phyloP scores from a whole-genome alignment of 2,329 filamentous ascomycete species.

The Arthroderma uncinatum region DNA sequence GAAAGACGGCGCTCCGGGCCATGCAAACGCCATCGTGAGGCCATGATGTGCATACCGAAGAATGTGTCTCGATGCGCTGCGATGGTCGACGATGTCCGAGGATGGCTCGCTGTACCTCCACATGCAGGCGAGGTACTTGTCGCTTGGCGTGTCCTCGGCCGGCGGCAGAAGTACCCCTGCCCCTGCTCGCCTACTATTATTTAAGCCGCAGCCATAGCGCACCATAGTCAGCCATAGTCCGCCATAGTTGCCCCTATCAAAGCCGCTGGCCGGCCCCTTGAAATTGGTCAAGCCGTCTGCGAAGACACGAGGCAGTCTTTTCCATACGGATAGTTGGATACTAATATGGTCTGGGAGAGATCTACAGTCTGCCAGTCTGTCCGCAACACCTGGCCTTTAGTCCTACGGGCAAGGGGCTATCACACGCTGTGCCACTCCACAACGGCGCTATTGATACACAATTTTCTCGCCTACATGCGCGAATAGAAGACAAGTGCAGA shows the following conservation, averaged over 20 bases:
- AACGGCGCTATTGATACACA: constrained; percentile 5
- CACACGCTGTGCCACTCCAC: neutral
- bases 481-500: neutral
- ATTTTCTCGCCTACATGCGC: neutral
- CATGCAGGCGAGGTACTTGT: neutral
- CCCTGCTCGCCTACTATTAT: neutral
- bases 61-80: neutral
- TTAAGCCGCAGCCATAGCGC: constrained; percentile 1
- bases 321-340: no score
- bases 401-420: neutral
- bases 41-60: neutral
- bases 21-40: neutral
- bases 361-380: neutral
- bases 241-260: neutral
- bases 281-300: neutral
- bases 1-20: neutral
- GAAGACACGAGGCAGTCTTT: no score
- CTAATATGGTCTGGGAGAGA: no score
- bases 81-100: neutral
- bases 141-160: neutral
- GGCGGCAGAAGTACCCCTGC: neutral
- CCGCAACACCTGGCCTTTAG: neutral
- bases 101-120: neutral
- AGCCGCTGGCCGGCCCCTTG: neutral
- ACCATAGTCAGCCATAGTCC: neutral